These are phyloP conservation scores for Arthrobotrys sphaeroides DNA, from an alignment of 2,329 filamentous ascomycete genomes.

Conservation along the genomic window DNA sequence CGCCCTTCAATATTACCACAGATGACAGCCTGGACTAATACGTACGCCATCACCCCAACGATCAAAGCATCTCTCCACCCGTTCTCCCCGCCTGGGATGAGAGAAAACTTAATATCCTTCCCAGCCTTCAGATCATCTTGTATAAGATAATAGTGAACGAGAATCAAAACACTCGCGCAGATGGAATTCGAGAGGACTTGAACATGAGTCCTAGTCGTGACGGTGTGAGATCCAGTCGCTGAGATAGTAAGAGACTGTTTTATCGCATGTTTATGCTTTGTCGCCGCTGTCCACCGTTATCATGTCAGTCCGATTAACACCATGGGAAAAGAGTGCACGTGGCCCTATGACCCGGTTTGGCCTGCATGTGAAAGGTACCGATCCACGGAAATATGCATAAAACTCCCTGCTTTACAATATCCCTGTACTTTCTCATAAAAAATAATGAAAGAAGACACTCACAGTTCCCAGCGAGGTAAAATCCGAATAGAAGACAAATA, in stretches of 20 bases:
- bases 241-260: slow-evolving; percentile 84
- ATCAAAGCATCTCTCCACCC: slow-evolving; percentile 38
- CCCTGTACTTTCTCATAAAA: background rate
- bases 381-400: slow-evolving; percentile 62
- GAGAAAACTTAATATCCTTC: slow-evolving; percentile 28
- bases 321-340: background rate
- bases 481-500: slow-evolving; percentile 34
- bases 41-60: slow-evolving; percentile 50
- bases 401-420: slow-evolving; percentile 71
- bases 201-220: slow-evolving; percentile 51
- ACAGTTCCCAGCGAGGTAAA: slow-evolving; percentile 42
- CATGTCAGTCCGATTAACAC: slow-evolving; percentile 41
- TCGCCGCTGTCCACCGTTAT: slow-evolving; percentile 36
- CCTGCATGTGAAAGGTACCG: slow-evolving; percentile 8
- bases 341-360: background rate
- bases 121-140: slow-evolving; percentile 70
- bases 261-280: slow-evolving; percentile 81
- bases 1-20: background rate
- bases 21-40: background rate
- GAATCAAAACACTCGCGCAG: slow-evolving; percentile 74
- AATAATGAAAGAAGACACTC: slow-evolving; percentile 73
- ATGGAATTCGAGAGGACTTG: slow-evolving; percentile 83
- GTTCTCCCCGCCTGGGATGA: background rate
- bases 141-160: slow-evolving; percentile 64
- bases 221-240: slow-evolving; percentile 68